These are phyloP conservation scores for Retiboletus flavoniger DNA, from an alignment of 1,284 basidiomycete genomes.

Conservation along the genomic window DNA sequence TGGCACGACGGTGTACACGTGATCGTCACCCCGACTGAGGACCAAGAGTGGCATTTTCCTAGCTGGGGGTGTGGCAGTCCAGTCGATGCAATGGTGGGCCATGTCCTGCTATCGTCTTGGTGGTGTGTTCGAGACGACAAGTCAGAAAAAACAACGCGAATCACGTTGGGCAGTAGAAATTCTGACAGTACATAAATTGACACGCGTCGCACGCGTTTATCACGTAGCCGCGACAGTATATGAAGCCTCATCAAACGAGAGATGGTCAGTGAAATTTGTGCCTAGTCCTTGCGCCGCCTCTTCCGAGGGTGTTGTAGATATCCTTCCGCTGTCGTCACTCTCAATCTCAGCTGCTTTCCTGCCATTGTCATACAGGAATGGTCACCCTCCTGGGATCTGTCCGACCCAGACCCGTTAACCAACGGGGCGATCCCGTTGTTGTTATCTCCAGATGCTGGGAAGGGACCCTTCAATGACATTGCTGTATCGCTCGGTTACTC, in stretches of 20 bases:
- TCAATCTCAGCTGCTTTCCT: neutral
- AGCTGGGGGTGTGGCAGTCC: slow-evolving; percentile 19
- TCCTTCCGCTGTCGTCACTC: neutral
- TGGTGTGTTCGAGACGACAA: neutral
- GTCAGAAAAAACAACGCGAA: neutral
- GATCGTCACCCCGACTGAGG: slow-evolving; percentile 17
- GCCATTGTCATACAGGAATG: no score
- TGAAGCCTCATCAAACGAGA: no score
- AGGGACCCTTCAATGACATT: no score
- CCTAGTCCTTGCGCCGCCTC: neutral
- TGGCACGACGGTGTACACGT: slow-evolving; percentile 25
- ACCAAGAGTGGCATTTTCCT: slow-evolving; percentile 25
- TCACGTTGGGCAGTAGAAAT: neutral
- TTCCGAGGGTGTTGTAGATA: neutral
- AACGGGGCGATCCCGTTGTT: neutral
- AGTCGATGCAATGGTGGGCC: slow-evolving; percentile 29
- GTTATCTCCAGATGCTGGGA: neutral
- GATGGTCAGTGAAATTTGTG: no score
- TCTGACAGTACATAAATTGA: neutral
- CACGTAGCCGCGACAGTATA: slow-evolving; percentile 9
- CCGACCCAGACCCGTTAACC: neutral
- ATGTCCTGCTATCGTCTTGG: slow-evolving; percentile 7
- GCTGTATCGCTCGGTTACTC: neutral
- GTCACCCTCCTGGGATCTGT: neutral
- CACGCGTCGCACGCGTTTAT: slow-evolving; percentile 10